These are phyloP conservation scores for Trichocladium uniseriatum DNA, from an alignment of 495 filamentous ascomycete species.

Conservation along the genomic window DNA sequence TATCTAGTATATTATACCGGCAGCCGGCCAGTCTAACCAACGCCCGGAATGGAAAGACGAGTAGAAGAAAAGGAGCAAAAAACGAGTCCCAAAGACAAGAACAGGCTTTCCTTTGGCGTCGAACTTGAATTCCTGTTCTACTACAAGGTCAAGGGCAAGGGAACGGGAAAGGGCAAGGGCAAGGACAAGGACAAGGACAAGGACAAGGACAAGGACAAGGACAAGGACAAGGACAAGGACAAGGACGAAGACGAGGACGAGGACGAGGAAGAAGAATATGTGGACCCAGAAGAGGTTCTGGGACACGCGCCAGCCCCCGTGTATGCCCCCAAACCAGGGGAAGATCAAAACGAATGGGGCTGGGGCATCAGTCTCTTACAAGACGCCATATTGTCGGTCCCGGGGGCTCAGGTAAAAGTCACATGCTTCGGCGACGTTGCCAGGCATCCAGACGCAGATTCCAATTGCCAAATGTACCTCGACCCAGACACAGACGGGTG, in stretches of 20 bases:
- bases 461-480: neutral
- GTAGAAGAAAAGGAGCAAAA: neutral
- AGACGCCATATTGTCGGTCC: slow-evolving; percentile 6
- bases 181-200: neutral
- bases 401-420: neutral
- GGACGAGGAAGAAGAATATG: no score
- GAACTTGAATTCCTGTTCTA: slow-evolving; percentile 19
- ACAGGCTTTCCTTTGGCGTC: slow-evolving; percentile 15
- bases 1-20: no score
- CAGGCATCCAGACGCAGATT: no score
- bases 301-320: no score
- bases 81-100: neutral
- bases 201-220: no score
- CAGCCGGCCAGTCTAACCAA: no score
- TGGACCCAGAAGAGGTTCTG: no score
- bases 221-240: no score
- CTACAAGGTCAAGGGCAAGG: neutral
- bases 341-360: neutral
- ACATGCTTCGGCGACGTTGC: no score
- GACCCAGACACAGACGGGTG: neutral
- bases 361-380: neutral
- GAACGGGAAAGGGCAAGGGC: neutral
- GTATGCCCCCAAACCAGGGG: no score
- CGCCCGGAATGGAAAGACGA: no score
- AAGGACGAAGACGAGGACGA: no score